Evolutionary conservation across 2,329 filamentous ascomycete genomes (phyloP).

Genomic region (Rhynchosporium graminicola): DNA sequence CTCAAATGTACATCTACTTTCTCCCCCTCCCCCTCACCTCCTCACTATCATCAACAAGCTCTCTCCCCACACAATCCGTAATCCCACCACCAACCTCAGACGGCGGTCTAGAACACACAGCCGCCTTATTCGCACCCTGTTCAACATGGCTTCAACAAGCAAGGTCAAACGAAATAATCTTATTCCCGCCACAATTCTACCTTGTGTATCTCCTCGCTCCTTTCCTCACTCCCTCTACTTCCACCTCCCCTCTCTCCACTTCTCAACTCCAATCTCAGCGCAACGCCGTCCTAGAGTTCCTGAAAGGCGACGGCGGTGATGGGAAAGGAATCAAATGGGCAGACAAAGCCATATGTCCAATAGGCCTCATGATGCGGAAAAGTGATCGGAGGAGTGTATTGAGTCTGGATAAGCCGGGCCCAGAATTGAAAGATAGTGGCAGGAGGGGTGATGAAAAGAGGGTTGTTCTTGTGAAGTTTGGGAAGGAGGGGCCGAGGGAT

Average conservation of each 20-base stretch:
- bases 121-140: constrained; percentile 74
- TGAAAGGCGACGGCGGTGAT: constrained; percentile 47
- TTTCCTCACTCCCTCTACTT: constrained; percentile 47
- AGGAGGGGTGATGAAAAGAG: constrained; percentile 58
- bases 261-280: constrained; percentile 50
- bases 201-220: constrained; percentile 61
- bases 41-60: constrained; percentile 16
- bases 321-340: constrained; percentile 49
- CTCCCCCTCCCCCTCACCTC: constrained; percentile 57
- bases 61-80: constrained; percentile 34
- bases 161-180: constrained; percentile 65
- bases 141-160: constrained; percentile 69
- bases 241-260: constrained; percentile 33
- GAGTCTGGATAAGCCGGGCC: constrained; percentile 58
- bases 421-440: constrained; percentile 51
- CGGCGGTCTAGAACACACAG: constrained; percentile 65
- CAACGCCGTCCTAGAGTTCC: constrained; percentile 54
- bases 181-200: constrained; percentile 90
- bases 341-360: constrained; percentile 63
- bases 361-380: constrained; percentile 47
- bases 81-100: constrained; percentile 65
- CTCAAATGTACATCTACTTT: constrained; percentile 96
- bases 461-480: constrained; percentile 59
- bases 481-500: constrained; percentile 51
- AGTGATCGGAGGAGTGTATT: constrained; percentile 57